These are phyloP conservation scores for Phoma sp. DNA, from an alignment of 2,329 filamentous ascomycete genomes.

Conservation along the genomic window DNA sequence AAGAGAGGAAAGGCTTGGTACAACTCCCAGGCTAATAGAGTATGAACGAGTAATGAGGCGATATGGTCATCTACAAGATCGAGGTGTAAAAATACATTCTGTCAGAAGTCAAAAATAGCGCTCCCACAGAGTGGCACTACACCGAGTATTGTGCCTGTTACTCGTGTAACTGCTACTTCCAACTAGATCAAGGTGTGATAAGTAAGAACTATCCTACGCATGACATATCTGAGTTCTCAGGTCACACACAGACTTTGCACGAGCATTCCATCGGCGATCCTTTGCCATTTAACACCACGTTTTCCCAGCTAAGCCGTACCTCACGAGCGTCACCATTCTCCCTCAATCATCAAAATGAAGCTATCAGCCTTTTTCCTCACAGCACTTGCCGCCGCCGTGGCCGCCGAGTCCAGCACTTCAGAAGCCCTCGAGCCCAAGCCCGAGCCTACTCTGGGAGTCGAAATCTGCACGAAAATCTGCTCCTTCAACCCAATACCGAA, in stretches of 20 bases:
- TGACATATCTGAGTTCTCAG: constrained; percentile 11
- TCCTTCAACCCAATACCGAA: background rate
- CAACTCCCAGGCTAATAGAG: constrained; percentile 29
- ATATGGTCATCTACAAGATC: background rate
- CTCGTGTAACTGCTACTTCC: background rate
- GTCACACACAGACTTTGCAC: constrained; percentile 4
- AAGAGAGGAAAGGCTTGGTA: constrained; percentile 54
- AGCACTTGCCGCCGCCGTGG: background rate
- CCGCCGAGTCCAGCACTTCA: background rate
- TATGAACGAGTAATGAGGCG: no score
- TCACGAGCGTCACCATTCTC: no score
- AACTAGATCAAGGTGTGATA: background rate
- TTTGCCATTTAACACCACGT: background rate
- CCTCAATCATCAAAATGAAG: background rate
- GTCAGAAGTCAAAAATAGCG: no score
- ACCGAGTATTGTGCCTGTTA: no score
- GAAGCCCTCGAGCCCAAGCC: background rate
- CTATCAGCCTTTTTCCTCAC: background rate
- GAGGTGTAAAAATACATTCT: no score
- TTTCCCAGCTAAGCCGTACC: no score
- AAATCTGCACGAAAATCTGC: constrained; percentile 4
- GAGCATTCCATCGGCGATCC: background rate
- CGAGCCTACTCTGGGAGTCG: background rate
- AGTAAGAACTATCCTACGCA: background rate
- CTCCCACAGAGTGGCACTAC: no score